Base-by-base conservation (phyloP, 2,329 filamentous ascomycete species). In the Colletotrichum coccodes region DNA sequence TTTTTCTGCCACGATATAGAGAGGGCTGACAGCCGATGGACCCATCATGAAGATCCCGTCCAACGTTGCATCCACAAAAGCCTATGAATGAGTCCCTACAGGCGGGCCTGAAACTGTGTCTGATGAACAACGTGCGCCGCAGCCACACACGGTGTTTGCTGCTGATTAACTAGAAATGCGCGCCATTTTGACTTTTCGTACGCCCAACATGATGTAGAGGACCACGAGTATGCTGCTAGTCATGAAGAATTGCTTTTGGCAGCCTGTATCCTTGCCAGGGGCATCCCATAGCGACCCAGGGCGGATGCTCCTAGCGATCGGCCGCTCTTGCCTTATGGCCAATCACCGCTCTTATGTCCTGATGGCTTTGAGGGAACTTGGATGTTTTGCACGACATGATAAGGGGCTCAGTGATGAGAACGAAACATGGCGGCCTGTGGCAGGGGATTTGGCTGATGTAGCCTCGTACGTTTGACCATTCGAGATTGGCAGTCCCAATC, bases 401-500 rank as follows among this genome's bases (percentile, higher is more conserved):
- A 34, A 70, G 64, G 57, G 57, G 52, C 44, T 38, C 52, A 36
- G 36, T 34, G 47, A 49, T 42, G 64, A 46, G 26, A 59, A 59
- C 23, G 53, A 64, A 60, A 68, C 59, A 54, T 44, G 53, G 49
- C 52, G 61, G 23, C 36, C 49, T 32, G 58, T 68, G 68, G 59
- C 53, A 60, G 64, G 36, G 38, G 38, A 34, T n/a, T 47, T 49
- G 53, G 34, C 40, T 38, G 28, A 40, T 44, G 28, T 57, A 57
- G 40, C 32, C 44, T 54, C 38, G 30, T 42, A 44, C 34, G 32
- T 49, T 59, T 60, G 64, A 63, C 64, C 62, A 26, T 62, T 58
- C 38, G 42, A 53, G 64, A 58, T 62, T 57, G 60, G 71, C 56
- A 65, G 47, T 57, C 80, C 75, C 61, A 63, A 81, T 79, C 53